A percentile compares a stretch with the other conserved stretches of the same genome.
Conservation (phyloP, 495 filamentous ascomycete genomes). For the Neurospora pannonica region DNA sequence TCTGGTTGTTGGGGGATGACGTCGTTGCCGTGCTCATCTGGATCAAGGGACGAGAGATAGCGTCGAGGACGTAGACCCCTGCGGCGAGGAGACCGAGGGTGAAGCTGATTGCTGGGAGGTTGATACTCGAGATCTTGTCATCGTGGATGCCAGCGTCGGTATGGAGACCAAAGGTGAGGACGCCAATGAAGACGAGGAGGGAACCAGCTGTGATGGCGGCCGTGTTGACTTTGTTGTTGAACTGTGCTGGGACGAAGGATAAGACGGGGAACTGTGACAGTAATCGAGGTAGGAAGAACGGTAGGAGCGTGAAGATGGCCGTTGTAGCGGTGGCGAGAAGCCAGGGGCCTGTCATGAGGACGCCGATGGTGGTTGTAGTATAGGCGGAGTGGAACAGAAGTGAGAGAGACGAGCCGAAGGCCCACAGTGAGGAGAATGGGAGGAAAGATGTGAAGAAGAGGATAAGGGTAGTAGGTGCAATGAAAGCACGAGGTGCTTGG, state of each 20-base stretch:
- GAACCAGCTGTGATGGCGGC: constrained; percentile 24
- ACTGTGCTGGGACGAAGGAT: constrained; percentile 9
- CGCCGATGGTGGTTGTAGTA: constrained; percentile 22
- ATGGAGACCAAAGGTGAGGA: constrained; percentile 34
- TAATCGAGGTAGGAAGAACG: not conserved
- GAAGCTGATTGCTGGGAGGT: constrained; percentile 29
- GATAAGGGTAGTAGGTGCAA: constrained; percentile 35
- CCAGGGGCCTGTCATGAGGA: constrained; percentile 33
- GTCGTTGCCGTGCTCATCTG: constrained; percentile 32
- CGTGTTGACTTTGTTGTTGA: constrained; percentile 20
- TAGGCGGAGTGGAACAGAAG: constrained; percentile 31
- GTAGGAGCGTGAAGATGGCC: constrained; percentile 13
- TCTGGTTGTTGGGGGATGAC: constrained; percentile 21
- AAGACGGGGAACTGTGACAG: not conserved
- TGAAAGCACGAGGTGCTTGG: constrained; percentile 33
- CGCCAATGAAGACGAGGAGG: constrained; percentile 27
- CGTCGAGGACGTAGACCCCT: constrained; percentile 23
- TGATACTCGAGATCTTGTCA: constrained; percentile 11
- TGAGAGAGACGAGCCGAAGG: constrained; percentile 32
- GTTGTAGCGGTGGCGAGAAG: constrained; percentile 24
- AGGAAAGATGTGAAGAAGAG: constrained; percentile 34
- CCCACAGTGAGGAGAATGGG: constrained; percentile 33
- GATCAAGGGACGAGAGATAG: constrained; percentile 27
- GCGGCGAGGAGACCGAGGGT: constrained; percentile 32
- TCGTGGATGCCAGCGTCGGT: constrained; percentile 20